Evolutionary conservation across 192 early-diverging fungal species (phyloP), one percentile per base, ranked within the genome.

Genomic region (Linnemannia zychae): DNA sequence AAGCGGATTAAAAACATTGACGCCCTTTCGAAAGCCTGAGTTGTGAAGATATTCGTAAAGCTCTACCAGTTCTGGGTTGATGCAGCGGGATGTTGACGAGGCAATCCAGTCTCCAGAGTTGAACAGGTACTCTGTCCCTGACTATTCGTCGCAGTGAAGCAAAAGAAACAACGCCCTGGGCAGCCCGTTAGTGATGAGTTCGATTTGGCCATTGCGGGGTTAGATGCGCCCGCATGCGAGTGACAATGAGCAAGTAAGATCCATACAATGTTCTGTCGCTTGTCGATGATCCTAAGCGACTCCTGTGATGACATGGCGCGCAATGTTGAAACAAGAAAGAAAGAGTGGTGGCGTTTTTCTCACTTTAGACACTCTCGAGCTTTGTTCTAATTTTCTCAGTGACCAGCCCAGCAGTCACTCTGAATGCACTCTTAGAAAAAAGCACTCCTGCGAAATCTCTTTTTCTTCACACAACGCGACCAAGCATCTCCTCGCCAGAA

Each of bases 61-160:
- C 34, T 85, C 83, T n/a, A 85, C 83, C 33, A 85, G 65, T 9
- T 85, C 83, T 76, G 83, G 83, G 47, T 76, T 75, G 49, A 71
- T 73, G 47, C 24, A 66, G 7, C 83, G 77, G 38, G 65, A 73
- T 7, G 74, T 72, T 2, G 83, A 85, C 15, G 83, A 85, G 4
- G 70, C 9, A 4, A 85, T 48, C 83, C 83, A 85, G 24, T 85
- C 83, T 7, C 31, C 53, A 22, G 77, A 76, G 34, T 67, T 71
- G 49, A 75, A 60, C 18, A 76, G 74, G 44, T 85, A 85, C 53
- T 85, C 83, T 50, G 48, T 79, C 17, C 82, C 82, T 12, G 76
- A n/a, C 82, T 84, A 46, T 65, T 24, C 11, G 38, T 22, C 13
- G 0, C 31, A 68, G 40, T 44, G n/a, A n/a, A 6, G 40, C 40